Evolutionary conservation across 1,284 basidiomycete species (phyloP), one percentile per base, ranked within the genome.

Genomic region (Omphalotus olearius): DNA sequence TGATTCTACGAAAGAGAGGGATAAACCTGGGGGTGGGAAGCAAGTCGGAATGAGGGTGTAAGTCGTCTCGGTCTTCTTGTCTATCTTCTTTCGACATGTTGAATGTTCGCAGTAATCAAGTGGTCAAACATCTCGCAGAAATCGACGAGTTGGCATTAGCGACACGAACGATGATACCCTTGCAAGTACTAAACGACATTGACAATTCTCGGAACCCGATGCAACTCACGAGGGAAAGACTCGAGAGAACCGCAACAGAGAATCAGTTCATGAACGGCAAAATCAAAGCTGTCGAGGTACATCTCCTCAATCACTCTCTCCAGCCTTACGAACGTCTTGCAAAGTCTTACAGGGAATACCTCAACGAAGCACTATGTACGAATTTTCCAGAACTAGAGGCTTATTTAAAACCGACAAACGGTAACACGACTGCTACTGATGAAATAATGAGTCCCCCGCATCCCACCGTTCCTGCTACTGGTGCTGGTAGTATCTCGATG

Each of bases 181-280:
- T 85, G 65, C 84, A 89, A 63, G 76, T 88, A 23, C 67, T 90
- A 16, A 72, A 76, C 35, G 85, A 90, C 57, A 84, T 91, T 52
- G 90, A 92, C 68, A 83, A 82, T 58, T 75, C 83, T 9, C 78
- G 82, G 51, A 91, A 92, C 62, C 89, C 89, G 2, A 85, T 88
- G 79, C 77, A 81, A 59, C 72, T 90, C 55, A 91, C 89, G 10
- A 80, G 81, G 55, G 87, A 91, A 55, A 74, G 84, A 43, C 65
- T 91, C 11, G 89, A 92, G 65, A 76, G 88, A 46, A 80, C 88
- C 0, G 85, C 88, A 18, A 87, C 87, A 1, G 89, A 91, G 68
- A 93, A 92, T 63, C 88, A 91, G 65, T 91, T 90, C 60, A 89
- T 91, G 79, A 90, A 91, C 63, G 90, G 87, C n/a, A 91, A 91